Conservation (phyloP, 495 filamentous ascomycete genomes). For the Penicillium malachiteum region DNA sequence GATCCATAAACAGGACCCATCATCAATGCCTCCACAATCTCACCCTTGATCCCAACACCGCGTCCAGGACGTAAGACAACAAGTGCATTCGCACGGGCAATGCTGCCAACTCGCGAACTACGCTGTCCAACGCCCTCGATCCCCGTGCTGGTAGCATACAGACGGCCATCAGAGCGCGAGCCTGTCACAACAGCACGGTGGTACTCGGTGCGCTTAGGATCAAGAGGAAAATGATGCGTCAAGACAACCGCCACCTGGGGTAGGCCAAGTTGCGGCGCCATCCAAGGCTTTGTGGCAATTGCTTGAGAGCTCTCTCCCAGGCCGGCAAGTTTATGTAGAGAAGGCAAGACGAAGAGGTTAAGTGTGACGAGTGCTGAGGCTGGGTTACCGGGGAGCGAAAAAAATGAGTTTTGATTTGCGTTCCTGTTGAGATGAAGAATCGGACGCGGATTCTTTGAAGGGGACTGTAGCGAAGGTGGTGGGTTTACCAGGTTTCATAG, state of each 20-base stretch:
- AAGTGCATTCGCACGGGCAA: constrained; percentile 84
- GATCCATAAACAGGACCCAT: constrained; percentile 49
- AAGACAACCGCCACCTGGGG: constrained; percentile 69
- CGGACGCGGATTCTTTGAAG: constrained; percentile 40
- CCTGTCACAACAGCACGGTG: constrained; percentile 71
- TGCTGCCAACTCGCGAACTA: constrained; percentile 84
- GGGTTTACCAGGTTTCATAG: constrained; percentile 97
- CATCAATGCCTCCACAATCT: constrained; percentile 59
- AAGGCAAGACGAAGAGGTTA: constrained; percentile 89
- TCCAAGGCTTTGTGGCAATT: constrained; percentile 19
- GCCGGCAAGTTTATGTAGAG: constrained; percentile 67
- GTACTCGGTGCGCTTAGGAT: constrained; percentile 79
- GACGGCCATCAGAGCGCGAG: constrained; percentile 58
- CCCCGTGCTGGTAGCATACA: constrained; percentile 83
- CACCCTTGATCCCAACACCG: constrained; percentile 50
- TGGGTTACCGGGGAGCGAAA: constrained; percentile 92
- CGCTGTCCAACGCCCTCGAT: constrained; percentile 62
- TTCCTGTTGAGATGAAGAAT: constrained; percentile 43
- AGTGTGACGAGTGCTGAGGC: constrained; percentile 90
- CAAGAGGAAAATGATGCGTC: constrained; percentile 68
- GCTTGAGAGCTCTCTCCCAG: constrained; percentile 32
- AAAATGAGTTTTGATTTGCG: constrained; percentile 69
- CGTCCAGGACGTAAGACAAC: constrained; percentile 67
- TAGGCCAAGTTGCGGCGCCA: constrained; percentile 55
- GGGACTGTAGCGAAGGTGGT: constrained; percentile 94